Evolutionary conservation across 495 filamentous ascomycete species (phyloP).

Genomic region (Penicillium robsamsonii): DNA sequence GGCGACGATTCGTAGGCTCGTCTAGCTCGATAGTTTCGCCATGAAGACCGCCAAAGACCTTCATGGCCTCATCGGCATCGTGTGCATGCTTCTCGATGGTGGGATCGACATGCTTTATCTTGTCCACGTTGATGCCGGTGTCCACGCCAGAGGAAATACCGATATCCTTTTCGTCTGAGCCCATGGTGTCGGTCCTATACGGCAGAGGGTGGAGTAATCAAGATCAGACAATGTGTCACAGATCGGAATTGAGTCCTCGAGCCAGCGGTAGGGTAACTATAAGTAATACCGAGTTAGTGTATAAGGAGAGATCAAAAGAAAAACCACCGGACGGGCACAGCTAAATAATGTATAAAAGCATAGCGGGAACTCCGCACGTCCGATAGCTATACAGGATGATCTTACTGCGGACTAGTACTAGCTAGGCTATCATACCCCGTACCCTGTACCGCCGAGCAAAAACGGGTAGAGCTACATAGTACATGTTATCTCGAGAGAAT

Average conservation of each 20-base stretch:
- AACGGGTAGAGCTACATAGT: not conserved
- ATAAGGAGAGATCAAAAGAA: not conserved
- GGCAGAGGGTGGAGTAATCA: not conserved
- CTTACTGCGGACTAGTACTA: not conserved
- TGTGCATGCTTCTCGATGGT: conserved; percentile 51
- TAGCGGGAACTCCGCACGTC: conserved; percentile 1
- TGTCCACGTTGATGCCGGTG: conserved; percentile 28
- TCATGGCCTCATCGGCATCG: conserved; percentile 61
- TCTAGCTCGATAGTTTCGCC: conserved; percentile 53
- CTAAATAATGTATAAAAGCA: not conserved
- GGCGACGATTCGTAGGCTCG: conserved; percentile 52
- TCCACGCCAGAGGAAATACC: conserved; percentile 26
- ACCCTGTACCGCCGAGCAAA: not conserved
- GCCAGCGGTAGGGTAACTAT: not conserved
- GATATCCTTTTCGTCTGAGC: conserved; percentile 21
- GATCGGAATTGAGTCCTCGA: not conserved
- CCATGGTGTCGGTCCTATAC: conserved; percentile 27
- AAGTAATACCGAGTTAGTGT: not conserved
- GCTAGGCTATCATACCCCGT: not conserved
- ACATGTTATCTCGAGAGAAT: conserved; percentile 3
- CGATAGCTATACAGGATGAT: not conserved
- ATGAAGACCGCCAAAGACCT: conserved; percentile 48
- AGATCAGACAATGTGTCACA: not conserved
- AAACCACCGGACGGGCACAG: not conserved
- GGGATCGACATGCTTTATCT: conserved; percentile 27